Percentiles rank a stretch among this genome's conserved stretches.
Evolutionary conservation across 2,329 filamentous ascomycete species (phyloP).

Genomic region (Lasiodiplodia citricola): DNA sequence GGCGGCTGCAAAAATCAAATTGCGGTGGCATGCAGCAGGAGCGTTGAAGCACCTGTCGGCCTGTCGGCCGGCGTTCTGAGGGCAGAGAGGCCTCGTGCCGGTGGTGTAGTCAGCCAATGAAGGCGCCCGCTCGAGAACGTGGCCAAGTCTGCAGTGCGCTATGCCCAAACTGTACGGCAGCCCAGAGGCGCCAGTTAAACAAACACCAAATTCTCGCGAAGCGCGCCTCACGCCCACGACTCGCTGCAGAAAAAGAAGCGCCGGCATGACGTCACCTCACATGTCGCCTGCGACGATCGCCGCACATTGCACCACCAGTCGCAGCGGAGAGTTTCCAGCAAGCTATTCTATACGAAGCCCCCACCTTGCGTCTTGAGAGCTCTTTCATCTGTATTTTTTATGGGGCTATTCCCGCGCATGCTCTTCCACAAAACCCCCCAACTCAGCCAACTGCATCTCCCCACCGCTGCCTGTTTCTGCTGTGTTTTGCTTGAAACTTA

Average conservation of each 20-base stretch:
- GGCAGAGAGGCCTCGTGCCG: constrained; percentile 1
- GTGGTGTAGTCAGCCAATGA: constrained; percentile 21
- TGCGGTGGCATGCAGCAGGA: constrained; percentile 18
- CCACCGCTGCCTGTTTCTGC: constrained; percentile 19
- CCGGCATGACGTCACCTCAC: constrained; percentile 12
- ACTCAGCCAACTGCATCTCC: not conserved
- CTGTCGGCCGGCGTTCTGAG: constrained; percentile 10
- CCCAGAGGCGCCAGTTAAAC: not conserved
- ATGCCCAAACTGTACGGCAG: constrained; percentile 12
- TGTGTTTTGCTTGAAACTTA: constrained; percentile 16
- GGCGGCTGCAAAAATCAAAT: constrained; percentile 20
- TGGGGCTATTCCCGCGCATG: constrained; percentile 2
- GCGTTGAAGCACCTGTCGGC: constrained; percentile 21
- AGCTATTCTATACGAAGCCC: constrained; percentile 19
- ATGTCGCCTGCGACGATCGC: not conserved
- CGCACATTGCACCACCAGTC: not conserved
- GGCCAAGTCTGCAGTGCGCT: constrained; percentile 19
- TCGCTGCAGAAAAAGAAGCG: not conserved
- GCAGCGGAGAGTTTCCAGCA: constrained; percentile 1
- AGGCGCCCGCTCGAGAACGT: constrained; percentile 3
- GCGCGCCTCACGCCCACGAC: not conserved
- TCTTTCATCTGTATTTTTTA: constrained; percentile 13
- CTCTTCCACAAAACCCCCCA: constrained; percentile 10
- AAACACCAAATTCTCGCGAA: constrained; percentile 8
- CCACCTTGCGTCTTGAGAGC: not conserved